Evolutionary conservation across 192 early-diverging fungal species (phyloP).

Genomic region (Coemansia sp.): DNA sequence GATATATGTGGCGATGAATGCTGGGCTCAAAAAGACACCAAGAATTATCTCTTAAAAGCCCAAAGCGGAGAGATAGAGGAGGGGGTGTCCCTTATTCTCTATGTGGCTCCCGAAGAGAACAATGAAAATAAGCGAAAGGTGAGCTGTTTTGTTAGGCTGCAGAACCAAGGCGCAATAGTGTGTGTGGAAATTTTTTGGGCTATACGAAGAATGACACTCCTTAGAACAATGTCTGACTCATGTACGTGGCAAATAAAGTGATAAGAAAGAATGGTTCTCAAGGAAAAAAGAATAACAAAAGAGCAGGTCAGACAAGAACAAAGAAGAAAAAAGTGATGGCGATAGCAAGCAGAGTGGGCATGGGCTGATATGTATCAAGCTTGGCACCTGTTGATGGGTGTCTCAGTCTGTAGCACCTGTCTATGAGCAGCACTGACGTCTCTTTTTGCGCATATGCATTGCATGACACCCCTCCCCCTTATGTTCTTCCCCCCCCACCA

Average conservation of each 20-base stretch:
- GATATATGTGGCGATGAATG: constrained; percentile 5
- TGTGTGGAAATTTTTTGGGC: background rate
- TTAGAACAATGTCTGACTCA: constrained; percentile 1
- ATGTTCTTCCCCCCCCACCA: background rate
- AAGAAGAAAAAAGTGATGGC: background rate
- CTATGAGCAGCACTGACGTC: constrained; percentile 2
- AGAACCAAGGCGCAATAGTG: constrained; percentile 9
- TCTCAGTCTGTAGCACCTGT: background rate
- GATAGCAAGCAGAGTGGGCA: background rate
- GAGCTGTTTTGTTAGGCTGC: background rate
- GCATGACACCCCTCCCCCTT: background rate
- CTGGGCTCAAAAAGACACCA: background rate
- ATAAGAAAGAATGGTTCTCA: background rate
- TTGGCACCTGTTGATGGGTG: background rate
- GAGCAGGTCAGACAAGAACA: background rate
- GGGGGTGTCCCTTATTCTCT: background rate
- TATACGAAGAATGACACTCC: background rate
- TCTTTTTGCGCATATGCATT: constrained; percentile 6
- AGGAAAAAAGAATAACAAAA: constrained; percentile 3
- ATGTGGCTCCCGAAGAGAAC: background rate
- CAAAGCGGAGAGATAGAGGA: background rate
- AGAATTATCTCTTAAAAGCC: constrained; percentile 1
- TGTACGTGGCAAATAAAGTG: constrained; percentile 7
- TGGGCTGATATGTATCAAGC: background rate
- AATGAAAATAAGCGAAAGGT: background rate